A percentile compares a stretch with the other conserved stretches of the same genome.
These are phyloP conservation scores for Ophiobolus disseminans DNA, from an alignment of 2,329 filamentous ascomycete genomes.

Conservation along the genomic window DNA sequence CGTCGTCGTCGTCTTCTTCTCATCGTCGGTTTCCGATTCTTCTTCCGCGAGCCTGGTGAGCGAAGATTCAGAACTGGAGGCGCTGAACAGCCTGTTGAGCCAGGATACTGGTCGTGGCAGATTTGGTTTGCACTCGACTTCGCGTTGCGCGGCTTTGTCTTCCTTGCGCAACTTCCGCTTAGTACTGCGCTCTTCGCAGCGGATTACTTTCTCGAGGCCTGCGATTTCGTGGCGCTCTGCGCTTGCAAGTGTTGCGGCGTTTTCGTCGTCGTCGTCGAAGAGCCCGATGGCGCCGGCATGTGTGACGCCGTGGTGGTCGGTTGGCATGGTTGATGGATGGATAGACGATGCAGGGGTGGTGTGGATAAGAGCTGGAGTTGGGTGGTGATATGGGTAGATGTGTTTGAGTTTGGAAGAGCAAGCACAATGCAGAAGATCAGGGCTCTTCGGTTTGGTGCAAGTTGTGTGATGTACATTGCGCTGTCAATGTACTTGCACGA, in stretches of 20 bases:
- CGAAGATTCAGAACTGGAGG: not conserved
- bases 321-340: constrained; percentile 5
- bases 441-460: too few relatives aligned
- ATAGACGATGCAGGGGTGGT: not conserved
- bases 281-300: constrained; percentile 26
- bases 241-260: not conserved
- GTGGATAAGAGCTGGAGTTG: not conserved
- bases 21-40: not conserved
- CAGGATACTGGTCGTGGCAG: not conserved
- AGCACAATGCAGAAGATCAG: too few relatives aligned
- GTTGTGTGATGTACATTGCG: too few relatives aligned
- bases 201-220: constrained; percentile 1
- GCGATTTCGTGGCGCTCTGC: constrained; percentile 8
- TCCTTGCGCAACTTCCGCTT: constrained; percentile 1
- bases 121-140: not conserved
- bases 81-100: not conserved
- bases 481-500: too few relatives aligned
- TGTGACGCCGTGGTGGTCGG: constrained; percentile 7
- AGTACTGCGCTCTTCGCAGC: constrained; percentile 1
- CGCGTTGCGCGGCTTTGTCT: constrained; percentile 1
- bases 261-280: constrained; percentile 26
- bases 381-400: not conserved
- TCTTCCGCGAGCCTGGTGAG: not conserved
- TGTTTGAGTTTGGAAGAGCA: too few relatives aligned
- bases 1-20: not conserved